Base-by-base conservation (phyloP, 805 yeast genomes). In the Jamesozyma hellenica region DNA sequence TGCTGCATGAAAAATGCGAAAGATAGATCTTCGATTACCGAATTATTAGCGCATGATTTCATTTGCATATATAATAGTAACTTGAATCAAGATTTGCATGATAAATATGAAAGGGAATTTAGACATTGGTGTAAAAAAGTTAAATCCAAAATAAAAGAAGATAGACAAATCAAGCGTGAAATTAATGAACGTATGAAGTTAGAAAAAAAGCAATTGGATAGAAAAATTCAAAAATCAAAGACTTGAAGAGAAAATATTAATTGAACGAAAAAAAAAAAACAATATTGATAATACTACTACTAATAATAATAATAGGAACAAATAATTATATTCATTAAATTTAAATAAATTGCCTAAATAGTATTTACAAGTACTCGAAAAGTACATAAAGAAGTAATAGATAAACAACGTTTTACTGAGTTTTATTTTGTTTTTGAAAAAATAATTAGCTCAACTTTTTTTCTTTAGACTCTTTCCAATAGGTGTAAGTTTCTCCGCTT, bases 1-100 rank as follows among this genome's bases (percentile, higher is more conserved):
- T 88, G 96, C 52, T 67, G 87, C 52, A 68, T 74, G 33, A 84
- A 81, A 55, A 87, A 82, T 45, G 84, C 78, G 34, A 51, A 54
- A 10, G 72, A 68, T 38, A 68, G 98, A 43, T 77, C 82, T 17
- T 76, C 80, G 0, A 94, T 95, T 0, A 72, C 74, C 48, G 86
- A 82, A 34, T 61, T 92, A 19, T 63, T 82, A 41, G 23, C 53
- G 42, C 66, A 65, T 56, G 53, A 60, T 40, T 51, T 63, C 49
- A 53, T 64, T 13, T 17, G 43, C 28, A 60, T 57, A 30, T 65
- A 66, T 41, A 62, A 58, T 40, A 48, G 48, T 18, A 48, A 50
- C 25, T 53, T 53, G 15, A 52, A 56, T 27, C 27, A 13, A 3
- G 38, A n/a, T 11, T 10, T 25, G 3, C 52, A 49, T 13, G 36